Evolutionary conservation across 202 grass and related monocot species (phyloP), one percentile per base, ranked within the genome.

Genomic region (Schoenoplectus triqueter): DNA sequence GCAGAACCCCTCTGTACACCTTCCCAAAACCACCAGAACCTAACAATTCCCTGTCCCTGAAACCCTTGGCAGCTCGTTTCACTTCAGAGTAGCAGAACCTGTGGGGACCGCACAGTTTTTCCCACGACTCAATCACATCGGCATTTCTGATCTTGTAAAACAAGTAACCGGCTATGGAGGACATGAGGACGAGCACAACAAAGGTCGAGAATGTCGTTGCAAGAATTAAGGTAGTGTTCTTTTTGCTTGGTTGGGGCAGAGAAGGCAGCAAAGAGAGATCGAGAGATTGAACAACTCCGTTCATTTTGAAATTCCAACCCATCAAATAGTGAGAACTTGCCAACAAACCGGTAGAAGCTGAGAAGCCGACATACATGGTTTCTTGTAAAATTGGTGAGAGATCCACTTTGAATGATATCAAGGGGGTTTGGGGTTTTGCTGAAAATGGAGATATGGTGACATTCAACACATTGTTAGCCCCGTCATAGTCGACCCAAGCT

Each of bases 401-500:
- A 69, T 97, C 90, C 4, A 94, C 87, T 2, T 3, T 78, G 60
- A 78, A 88, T 0, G 92, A 94, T 55, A 94, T 81, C 42, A 94
- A 84, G 57, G 94, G 92, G 47, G 49, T 52, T 2, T 82, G 70
- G 3, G 92, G 94, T 82, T 91, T 97, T 7, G 41, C 7, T 1
- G 84, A 56, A 0, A 52, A 42, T 41, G 63, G 60, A 0, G 88
- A 82, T 40, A 97, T 64, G 17, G 85, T 87, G 8, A 97, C 81
- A 20, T 89, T 88, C 1, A 97, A 50, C 1, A 86, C 1, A 66
- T 82, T 73, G 1, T 79, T 47, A 18, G 18, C 67, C 19, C 88
- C 88, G 73, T 97, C 94, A 49, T 97, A 94, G 64, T 94, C 94
- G 13, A 97, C 73, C 94, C 94, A 97, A 1, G 88, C 92, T 61